Conservation (phyloP, 768 basidiomycete species). For the Galerina marginata region DNA sequence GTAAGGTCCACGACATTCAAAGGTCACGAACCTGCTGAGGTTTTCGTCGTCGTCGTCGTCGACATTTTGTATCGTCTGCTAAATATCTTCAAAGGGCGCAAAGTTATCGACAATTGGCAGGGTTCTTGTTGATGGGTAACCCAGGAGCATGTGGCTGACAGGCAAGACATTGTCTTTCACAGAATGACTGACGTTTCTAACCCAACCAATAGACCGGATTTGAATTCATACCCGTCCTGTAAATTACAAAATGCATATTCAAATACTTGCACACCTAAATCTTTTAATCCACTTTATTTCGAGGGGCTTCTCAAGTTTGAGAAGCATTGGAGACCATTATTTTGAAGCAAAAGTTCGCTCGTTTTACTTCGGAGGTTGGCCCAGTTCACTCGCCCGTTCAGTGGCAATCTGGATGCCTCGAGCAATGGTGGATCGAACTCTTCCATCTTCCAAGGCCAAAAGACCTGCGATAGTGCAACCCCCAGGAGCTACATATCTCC, state of each 20-base stretch:
- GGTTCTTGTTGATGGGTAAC: not conserved
- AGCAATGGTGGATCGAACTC: conserved; percentile 92
- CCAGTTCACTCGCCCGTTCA: conserved; percentile 84
- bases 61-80: not conserved
- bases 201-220: not conserved
- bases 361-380: conserved; percentile 59
- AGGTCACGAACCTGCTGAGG: conserved; percentile 6
- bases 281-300: not conserved
- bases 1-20: not conserved
- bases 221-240: conserved; percentile 5
- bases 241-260: conserved; percentile 4
- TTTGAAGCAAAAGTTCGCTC: conserved; percentile 36
- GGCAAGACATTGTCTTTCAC: not conserved
- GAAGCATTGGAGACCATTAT: too few species aligned
- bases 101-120: too few species aligned
- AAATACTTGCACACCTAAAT: not conserved
- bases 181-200: not conserved
- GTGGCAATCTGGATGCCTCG: conserved; percentile 94
- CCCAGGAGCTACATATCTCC: conserved; percentile 74
- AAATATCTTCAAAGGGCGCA: not conserved
- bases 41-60: not conserved
- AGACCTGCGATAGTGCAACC: conserved; percentile 99
- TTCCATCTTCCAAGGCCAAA: conserved; percentile 91
- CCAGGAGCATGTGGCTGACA: not conserved
- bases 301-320: too few species aligned